Percentiles rank a stretch among this genome's conserved stretches.
Evolutionary conservation across 345 rosid species (phyloP).

Genomic region (Hypericum perforatum): DNA sequence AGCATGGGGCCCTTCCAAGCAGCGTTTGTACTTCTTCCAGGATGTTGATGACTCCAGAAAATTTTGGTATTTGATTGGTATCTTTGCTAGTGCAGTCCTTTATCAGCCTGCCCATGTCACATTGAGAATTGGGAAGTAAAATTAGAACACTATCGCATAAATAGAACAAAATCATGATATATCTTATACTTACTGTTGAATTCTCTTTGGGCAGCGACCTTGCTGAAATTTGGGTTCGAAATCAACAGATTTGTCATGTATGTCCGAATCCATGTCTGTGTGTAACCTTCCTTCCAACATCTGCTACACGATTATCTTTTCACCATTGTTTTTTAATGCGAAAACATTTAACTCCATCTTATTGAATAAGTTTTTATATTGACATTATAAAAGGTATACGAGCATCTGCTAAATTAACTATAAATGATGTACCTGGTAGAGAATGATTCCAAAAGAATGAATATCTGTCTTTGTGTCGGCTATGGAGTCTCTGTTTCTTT

Average conservation of each 20-base stretch:
- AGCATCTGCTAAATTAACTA: not conserved
- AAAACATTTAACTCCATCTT: too few relatives aligned
- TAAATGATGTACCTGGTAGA: slow-evolving; percentile 31
- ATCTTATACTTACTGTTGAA: slow-evolving; percentile 33
- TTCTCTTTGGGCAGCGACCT: slow-evolving; percentile 33
- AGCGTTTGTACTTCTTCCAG: slow-evolving; percentile 32
- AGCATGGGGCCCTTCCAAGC: slow-evolving; percentile 14
- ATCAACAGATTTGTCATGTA: slow-evolving; percentile 16
- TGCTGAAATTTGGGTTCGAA: slow-evolving; percentile 26
- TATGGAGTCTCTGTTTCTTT: slow-evolving; percentile 19
- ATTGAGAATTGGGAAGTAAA: not conserved
- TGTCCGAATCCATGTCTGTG: slow-evolving; percentile 11
- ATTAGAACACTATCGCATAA: not conserved
- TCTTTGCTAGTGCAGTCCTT: slow-evolving; percentile 25
- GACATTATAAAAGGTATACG: not conserved
- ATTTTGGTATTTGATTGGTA: slow-evolving; percentile 18
- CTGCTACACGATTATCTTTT: slow-evolving; percentile 15
- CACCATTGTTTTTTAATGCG: not conserved
- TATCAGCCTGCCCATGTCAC: slow-evolving; percentile 26
- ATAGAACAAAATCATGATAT: not conserved
- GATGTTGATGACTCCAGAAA: slow-evolving; percentile 20
- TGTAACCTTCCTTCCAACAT: slow-evolving; percentile 40
- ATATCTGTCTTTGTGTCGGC: slow-evolving; percentile 31
- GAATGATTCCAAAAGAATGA: slow-evolving; percentile 28
- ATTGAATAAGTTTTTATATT: not conserved